Percentiles rank a stretch among this genome's conserved stretches.
These are phyloP conservation scores for Dunaliella sp. DNA, from an alignment of 139 green algal species.

Conservation along the genomic window DNA sequence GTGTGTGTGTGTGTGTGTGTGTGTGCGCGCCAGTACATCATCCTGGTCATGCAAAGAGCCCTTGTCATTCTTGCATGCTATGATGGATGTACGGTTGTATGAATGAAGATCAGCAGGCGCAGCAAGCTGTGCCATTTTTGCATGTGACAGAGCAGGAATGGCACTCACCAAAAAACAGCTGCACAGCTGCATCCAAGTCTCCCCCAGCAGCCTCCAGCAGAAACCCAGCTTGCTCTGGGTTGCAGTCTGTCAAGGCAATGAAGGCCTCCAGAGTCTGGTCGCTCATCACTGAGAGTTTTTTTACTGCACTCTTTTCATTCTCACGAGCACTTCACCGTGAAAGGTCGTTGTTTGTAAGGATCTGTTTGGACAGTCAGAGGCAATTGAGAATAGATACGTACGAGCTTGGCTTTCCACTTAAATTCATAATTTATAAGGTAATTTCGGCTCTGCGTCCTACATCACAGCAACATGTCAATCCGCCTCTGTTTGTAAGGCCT, in stretches of 20 bases:
- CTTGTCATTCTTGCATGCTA: not conserved
- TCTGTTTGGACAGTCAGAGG: too few species aligned
- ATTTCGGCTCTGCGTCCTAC: too few species aligned
- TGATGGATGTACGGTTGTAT: not conserved
- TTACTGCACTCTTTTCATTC: too few species aligned
- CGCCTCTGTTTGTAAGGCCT: too few species aligned
- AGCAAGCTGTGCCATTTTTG: not conserved
- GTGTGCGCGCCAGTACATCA: not conserved
- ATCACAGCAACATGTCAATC: too few species aligned
- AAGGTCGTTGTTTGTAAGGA: too few species aligned
- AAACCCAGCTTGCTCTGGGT: slow-evolving; percentile 22
- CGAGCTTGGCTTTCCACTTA: too few species aligned
- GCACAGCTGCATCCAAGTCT: slow-evolving; percentile 32
- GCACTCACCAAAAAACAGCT: slow-evolving; percentile 48
- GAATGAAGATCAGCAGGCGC: not conserved
- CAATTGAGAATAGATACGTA: too few species aligned
- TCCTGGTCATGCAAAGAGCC: not conserved
- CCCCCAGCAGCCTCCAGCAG: slow-evolving; percentile 23
- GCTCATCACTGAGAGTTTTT: not conserved
- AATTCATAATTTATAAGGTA: too few species aligned
- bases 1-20: not conserved
- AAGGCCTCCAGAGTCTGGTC: not conserved
- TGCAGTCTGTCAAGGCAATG: not conserved
- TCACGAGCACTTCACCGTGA: too few species aligned
- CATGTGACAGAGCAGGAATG: slow-evolving; percentile 10